Base-by-base conservation (phyloP, 78 protist species). In the Tieghemostelium lacteum region DNA sequence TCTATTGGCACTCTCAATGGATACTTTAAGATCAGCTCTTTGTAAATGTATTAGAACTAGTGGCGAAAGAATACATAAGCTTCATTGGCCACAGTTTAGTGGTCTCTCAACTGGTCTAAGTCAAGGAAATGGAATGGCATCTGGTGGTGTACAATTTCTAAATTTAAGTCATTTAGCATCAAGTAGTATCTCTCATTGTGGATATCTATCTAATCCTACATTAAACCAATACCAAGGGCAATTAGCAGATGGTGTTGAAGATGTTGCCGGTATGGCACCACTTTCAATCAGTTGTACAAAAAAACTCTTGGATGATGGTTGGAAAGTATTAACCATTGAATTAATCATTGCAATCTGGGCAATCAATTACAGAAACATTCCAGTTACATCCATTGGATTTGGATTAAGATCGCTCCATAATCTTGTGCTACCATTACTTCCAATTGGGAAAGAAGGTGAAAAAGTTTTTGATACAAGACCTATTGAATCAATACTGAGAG, bases 251-350 rank as follows among this genome's bases (percentile, higher is more conserved):
- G 77, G 77, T 22, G 45, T 12, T 31, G 77, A 71, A 71, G 77
- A 71, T 22, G 31, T 63, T 17, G 36, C 77, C 3, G 33, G 57
- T 14, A 33, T n/a, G 7, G 29, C 77, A 29, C 77, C 77, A 50
- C 17, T 71, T 28, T 71, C 77, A 29, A 71, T 71, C 17, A 52
- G 50, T 36, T 50, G 50, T 52, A 71, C 77, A 12, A 71, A 71
- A 31, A 24, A 19, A 45, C 31, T 71, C 1, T 26, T 71, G 29
- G 77, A 71, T 31, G 60, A 71, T n/a, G 77, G 77, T 33, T 71
- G 77, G 77, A 71, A 71, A 52, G 24, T 71, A 45, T 33, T 71
- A 20, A 52, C 77, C 28, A 71, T 71, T 52, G 77, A 71, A 52
- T 50, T 71, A 24, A 71, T 71, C 3, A 50, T 71, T 8, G 45